These are phyloP conservation scores for Auxenochlorella pyrenoidosa DNA, from an alignment of 139 green algal genomes.

Conservation along the genomic window DNA sequence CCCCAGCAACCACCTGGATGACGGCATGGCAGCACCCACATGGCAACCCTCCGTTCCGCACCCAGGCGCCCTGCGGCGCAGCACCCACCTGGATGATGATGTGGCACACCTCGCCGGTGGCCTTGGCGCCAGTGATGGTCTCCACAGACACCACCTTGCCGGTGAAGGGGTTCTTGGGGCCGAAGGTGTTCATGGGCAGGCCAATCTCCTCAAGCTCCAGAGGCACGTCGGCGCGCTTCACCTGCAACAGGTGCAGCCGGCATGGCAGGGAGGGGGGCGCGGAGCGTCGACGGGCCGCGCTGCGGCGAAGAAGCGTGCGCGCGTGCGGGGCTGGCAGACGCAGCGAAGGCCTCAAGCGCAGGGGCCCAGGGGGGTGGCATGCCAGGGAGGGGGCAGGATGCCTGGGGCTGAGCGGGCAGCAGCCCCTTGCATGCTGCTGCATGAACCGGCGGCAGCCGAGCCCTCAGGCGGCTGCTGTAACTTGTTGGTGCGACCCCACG, in stretches of 20 bases:
- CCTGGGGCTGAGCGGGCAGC: too few species aligned
- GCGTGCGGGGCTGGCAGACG: too few species aligned
- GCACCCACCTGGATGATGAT: slow-evolving; percentile 85
- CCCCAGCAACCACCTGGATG: neutral
- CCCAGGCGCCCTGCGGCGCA: neutral
- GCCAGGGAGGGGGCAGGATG: too few species aligned
- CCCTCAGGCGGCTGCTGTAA: too few species aligned
- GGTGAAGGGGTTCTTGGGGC: slow-evolving; percentile 55
- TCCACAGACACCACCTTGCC: slow-evolving; percentile 90
- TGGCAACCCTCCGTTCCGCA: neutral
- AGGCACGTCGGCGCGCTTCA: slow-evolving; percentile 57
- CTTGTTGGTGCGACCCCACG: too few species aligned
- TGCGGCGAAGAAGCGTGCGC: too few species aligned
- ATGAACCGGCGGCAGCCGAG: too few species aligned
- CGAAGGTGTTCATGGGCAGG: slow-evolving; percentile 95
- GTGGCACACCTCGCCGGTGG: slow-evolving; percentile 91
- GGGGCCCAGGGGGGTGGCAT: too few species aligned
- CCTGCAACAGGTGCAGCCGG: neutral
- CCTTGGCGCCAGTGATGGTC: slow-evolving; percentile 96
- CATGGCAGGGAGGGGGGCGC: too few species aligned
- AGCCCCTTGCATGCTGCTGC: too few species aligned
- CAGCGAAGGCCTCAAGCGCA: too few species aligned
- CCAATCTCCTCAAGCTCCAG: slow-evolving; percentile 78
- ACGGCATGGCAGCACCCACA: neutral
- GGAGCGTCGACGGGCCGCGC: too few species aligned